Evolutionary conservation across 177 flowering plant species (phyloP).

Genomic region (Telopea speciosissima): DNA sequence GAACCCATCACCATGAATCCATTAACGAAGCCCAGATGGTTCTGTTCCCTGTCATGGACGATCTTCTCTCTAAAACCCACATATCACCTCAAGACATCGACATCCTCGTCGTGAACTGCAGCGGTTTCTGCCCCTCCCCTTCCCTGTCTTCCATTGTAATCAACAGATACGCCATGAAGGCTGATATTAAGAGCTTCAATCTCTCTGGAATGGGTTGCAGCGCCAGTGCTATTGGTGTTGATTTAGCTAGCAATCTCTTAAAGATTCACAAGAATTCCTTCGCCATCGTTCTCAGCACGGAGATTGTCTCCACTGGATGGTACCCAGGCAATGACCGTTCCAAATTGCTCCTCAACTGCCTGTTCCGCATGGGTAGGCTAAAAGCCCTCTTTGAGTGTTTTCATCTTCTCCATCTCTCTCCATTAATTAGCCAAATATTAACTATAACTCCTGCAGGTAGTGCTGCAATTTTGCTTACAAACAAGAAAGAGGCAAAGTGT

Average conservation of each 20-base stretch:
- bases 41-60: constrained; percentile 48
- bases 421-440: no score
- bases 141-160: constrained; percentile 53
- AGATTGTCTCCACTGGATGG: constrained; percentile 62
- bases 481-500: constrained; percentile 21
- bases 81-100: constrained; percentile 40
- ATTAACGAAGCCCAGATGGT: constrained; percentile 45
- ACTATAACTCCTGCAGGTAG: constrained; percentile 9
- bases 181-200: constrained; percentile 47
- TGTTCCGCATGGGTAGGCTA: constrained; percentile 51
- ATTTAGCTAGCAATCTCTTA: constrained; percentile 39
- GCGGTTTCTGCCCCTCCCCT: constrained; percentile 60
- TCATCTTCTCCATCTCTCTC: no score
- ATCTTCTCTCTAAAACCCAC: constrained; percentile 45
- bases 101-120: constrained; percentile 52
- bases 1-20: constrained; percentile 31
- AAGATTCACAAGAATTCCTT: constrained; percentile 25
- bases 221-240: constrained; percentile 47
- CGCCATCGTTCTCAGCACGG: constrained; percentile 63
- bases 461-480: constrained; percentile 53
- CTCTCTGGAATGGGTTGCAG: constrained; percentile 88
- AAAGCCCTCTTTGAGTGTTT: no score
- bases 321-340: constrained; percentile 50
- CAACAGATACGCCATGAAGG: constrained; percentile 46
- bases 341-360: constrained; percentile 53